These are phyloP conservation scores for Fusarium newnesense DNA, from an alignment of 2,329 filamentous ascomycete genomes.

Conservation along the genomic window DNA sequence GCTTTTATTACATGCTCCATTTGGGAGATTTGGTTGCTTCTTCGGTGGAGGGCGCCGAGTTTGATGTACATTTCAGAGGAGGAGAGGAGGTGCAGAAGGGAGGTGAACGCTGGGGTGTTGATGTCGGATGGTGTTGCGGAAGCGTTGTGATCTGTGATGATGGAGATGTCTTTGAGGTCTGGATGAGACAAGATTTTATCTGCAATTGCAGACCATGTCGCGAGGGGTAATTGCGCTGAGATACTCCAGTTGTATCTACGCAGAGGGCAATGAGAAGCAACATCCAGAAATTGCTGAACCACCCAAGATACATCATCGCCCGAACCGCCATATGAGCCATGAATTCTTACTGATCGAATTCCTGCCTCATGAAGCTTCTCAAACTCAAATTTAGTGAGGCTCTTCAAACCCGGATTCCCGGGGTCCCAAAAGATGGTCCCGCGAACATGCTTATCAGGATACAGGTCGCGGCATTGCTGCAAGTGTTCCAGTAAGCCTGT, in stretches of 20 bases:
- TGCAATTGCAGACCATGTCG: background rate
- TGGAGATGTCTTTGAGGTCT: background rate
- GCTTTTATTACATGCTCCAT: background rate
- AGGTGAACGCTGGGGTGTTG: background rate
- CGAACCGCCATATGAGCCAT: conserved; percentile 3
- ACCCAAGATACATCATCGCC: background rate
- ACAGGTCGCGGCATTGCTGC: background rate
- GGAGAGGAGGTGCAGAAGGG: background rate
- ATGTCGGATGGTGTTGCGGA: background rate
- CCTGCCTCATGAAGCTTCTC: background rate
- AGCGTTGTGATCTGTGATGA: background rate
- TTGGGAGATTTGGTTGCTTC: background rate
- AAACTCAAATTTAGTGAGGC: background rate
- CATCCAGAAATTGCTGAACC: background rate
- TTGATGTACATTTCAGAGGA: background rate
- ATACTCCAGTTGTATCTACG: background rate
- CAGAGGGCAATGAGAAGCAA: background rate
- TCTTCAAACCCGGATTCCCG: background rate
- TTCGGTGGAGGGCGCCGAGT: background rate
- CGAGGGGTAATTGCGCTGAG: background rate
- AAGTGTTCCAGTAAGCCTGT: background rate
- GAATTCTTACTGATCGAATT: background rate
- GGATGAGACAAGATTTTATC: background rate
- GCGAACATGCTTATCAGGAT: background rate
- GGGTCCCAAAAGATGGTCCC: conserved; percentile 6